Base-by-base conservation (phyloP, 331 rosid species). In the Malus hybrid region DNA sequence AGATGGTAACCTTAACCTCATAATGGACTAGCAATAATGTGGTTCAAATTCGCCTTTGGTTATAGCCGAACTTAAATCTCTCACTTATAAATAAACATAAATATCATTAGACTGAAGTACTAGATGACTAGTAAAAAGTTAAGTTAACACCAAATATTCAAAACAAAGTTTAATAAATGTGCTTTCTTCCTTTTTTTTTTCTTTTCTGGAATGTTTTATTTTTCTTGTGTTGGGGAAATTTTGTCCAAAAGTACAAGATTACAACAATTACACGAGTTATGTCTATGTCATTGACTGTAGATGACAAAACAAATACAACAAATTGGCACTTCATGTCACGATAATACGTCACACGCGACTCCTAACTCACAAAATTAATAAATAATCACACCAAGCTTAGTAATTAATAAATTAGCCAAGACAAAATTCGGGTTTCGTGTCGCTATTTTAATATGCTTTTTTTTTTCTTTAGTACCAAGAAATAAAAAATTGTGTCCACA, bases 1-100 rank as follows among this genome's bases (percentile, higher is more conserved):
- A 36, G 10, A 36, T 36, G 0, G 3, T 36, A 3, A 36, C 42
- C 3, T 36, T 36, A 36, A 36, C 0, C 42, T 36, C 42, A 39
- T 3, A 39, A 39, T 39, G 1, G 4, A 9, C 12, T 39, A 8
- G 4, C 12, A 39, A 39, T 39, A 39, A 39, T 9, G 0, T 9
- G 44, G 1, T 39, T 39, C 4, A 39, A 39, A 39, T 39, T 39
- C 0, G 0, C 0, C 0, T 39, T 39, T 39, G 0, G 0, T 0
- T 39, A 39, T 0, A 39, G 12, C 44, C 4, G 1, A 39, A 39
- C 1, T 3, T 39, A 39, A 39, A 9, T 0, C 0, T 39, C 0
- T 9, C 4, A 39, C 12, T 39, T 39, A 2, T 39, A 9, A 39
- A 3, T 39, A 9, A 9, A 9, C 0, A 39, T 2, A 39, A 39